Evolutionary conservation across 768 basidiomycete species (phyloP).

Genomic region (Lactarius deliciosus): DNA sequence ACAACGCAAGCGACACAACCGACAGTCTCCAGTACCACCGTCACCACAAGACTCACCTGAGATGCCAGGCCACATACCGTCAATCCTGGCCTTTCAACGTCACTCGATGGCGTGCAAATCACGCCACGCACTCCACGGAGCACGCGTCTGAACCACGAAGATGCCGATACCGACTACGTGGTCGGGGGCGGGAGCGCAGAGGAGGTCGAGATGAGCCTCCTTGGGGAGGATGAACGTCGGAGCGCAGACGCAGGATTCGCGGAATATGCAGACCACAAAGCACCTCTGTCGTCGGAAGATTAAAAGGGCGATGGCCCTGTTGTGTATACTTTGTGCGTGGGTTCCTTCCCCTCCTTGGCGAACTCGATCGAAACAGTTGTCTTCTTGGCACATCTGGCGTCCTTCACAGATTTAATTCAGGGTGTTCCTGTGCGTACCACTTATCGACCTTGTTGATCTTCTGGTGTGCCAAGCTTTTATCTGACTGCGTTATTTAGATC

Average conservation of each 20-base stretch:
- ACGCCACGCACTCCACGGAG: conserved; percentile 22
- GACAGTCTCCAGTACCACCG: background rate
- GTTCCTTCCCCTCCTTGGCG: conserved; percentile 9
- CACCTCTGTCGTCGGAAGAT: conserved; percentile 36
- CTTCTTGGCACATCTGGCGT: background rate
- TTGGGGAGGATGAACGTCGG: conserved; percentile 24
- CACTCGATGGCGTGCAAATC: conserved; percentile 24
- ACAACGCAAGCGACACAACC: conserved; percentile 15
- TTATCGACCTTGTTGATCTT: conserved; percentile 26
- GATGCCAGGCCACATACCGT: background rate
- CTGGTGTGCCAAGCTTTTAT: background rate
- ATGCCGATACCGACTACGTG: background rate
- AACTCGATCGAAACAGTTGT: background rate
- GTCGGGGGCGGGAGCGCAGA: conserved; percentile 19
- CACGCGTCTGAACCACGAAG: background rate
- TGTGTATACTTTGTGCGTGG: conserved; percentile 48
- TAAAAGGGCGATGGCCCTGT: conserved; percentile 45
- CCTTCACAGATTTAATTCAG: conserved; percentile 52
- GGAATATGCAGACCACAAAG: conserved; percentile 10
- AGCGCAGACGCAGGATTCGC: conserved; percentile 28
- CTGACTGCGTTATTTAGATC: conserved; percentile 44
- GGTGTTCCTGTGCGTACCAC: conserved; percentile 76
- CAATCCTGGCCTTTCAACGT: conserved; percentile 8
- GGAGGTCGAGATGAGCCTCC: conserved; percentile 31
- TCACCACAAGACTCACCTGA: background rate